Evolutionary conservation across 768 basidiomycete genomes (phyloP), one percentile per base, ranked within the genome.

Genomic region (Naganishia vishniacii): DNA sequence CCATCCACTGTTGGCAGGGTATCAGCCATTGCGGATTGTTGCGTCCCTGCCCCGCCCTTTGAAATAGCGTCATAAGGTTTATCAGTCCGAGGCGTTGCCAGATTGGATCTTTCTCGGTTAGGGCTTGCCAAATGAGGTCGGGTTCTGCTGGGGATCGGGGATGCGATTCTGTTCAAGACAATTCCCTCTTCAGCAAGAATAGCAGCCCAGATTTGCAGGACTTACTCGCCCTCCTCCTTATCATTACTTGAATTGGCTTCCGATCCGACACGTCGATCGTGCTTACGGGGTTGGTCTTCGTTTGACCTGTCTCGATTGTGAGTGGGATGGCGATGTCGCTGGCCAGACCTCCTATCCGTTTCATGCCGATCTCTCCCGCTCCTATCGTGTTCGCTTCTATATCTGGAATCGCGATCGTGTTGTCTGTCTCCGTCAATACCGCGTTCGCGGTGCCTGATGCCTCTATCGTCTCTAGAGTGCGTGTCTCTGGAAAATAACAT

Each of bases 211-310:
- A 71, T 60, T 68, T 62, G 63, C 61, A 58, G 67, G 58, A 91
- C 91, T 88, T 79, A 93, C 90, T 94, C 91, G 81, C 88, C 91
- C 82, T 93, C 91, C 80, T 91, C 88, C 75, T 78, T 86, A 69
- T 89, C 88, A 12, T 29, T 67, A 65, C 68, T 67, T 58, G 64
- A 59, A 61, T 53, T 60, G 48, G 65, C 48, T 11, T 51, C 44
- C 26, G 34, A 25, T 26, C 48, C 29, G 23, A 31, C 15, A 41
- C 31, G 4, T 28, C 47, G 41, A 28, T 49, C 28, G 45, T 60
- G 28, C 53, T 44, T 42, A 26, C 29, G 4, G 5, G 46, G 46
- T 13, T 77, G 75, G 32, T 73, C 67, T 26, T 69, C 32, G 18
- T 56, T n/a, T 18, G 23, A 4, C 32, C 53, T 18, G 3, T 56